A percentile compares a stretch with the other conserved stretches of the same genome.
Conservation (phyloP, 2,329 filamentous ascomycete species). For the Cytospora leucostoma region DNA sequence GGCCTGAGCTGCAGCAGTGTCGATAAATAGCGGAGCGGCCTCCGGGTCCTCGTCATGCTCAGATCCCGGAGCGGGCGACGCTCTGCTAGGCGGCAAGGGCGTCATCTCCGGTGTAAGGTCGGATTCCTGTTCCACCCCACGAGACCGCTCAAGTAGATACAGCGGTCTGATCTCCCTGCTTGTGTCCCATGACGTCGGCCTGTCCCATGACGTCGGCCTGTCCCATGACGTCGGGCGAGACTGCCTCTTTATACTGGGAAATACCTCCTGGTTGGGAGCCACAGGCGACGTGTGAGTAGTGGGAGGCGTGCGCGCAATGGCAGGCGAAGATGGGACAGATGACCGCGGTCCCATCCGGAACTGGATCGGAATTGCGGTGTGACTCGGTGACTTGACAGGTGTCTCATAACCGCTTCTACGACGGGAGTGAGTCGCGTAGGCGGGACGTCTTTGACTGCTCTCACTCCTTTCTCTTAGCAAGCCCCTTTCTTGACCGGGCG, state of each 20-base stretch:
- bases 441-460: slow-evolving; percentile 23
- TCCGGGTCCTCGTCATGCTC: slow-evolving; percentile 32
- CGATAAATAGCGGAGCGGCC: slow-evolving; percentile 40
- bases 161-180: slow-evolving; percentile 76
- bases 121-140: slow-evolving; percentile 20
- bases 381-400: slow-evolving; percentile 53
- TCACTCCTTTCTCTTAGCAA: slow-evolving; percentile 42
- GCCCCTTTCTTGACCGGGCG: slow-evolving; percentile 49
- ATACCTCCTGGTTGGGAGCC: slow-evolving; percentile 7
- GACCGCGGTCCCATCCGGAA: slow-evolving; percentile 52
- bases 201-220: slow-evolving; percentile 49
- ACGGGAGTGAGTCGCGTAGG: slow-evolving; percentile 43
- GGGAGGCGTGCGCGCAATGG: slow-evolving; percentile 44
- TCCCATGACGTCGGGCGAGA: slow-evolving; percentile 28
- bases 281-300: slow-evolving; percentile 30
- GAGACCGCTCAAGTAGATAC: slow-evolving; percentile 71
- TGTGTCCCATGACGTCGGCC: slow-evolving; percentile 64
- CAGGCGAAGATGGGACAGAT: slow-evolving; percentile 47
- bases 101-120: slow-evolving; percentile 50
- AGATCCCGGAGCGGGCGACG: slow-evolving; percentile 39
- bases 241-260: slow-evolving; percentile 11
- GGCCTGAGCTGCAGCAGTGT: slow-evolving; percentile 41
- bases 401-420: slow-evolving; percentile 52
- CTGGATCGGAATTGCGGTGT: slow-evolving; percentile 59
- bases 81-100: slow-evolving; percentile 39